Base-by-base conservation (phyloP, 2,329 filamentous ascomycete genomes). In the Pyricularia sp. region DNA sequence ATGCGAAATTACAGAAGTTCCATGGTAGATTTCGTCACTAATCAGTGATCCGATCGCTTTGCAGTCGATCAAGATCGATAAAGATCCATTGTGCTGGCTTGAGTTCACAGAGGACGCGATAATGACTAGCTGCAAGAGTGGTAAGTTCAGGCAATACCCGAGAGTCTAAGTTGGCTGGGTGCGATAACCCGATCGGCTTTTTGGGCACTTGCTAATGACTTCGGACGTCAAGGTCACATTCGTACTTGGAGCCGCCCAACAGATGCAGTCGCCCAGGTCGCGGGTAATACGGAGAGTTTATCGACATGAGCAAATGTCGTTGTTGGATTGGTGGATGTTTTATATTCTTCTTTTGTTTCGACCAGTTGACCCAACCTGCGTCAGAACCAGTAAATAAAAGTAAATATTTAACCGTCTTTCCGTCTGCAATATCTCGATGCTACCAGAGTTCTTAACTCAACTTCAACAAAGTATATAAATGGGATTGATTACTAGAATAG, bases 101-200 rank as follows among this genome's bases (percentile, higher is more conserved):
- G 92, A 90, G n/a, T 99, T 99, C 75, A 94, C 94, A 68, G 91
- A 97, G 77, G 90, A 97, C 74, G 91, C 91, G 71, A 97, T 99
- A 73, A 89, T 98, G 75, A 97, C 93, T 50, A 93, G 92, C 73
- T 97, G 93, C 80, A 91, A 93, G 76, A 92, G 90, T 80, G 94
- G 94, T 96, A 82, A 79, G 90, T 83, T 55, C 42, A 55, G 42
- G 42, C 17, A 55, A 55, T 55, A 55, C 42, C 42, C 36, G 36
- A 50, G 36, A 50, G 36, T 50, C 14, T 50, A 50, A 50, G 36
- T 50, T 50, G 14, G 14, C 17, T 20, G 36, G 36, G 36, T 50
- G 17, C 14, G 4, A 50, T 50, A n/a, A 50, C 14, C 14, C 42
- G 42, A 55, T 55, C 42, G 2, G 42, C 17, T 20, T 17, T 25